Base-by-base conservation (phyloP, 495 filamentous ascomycete species). In the Trichoderma gamsii region DNA sequence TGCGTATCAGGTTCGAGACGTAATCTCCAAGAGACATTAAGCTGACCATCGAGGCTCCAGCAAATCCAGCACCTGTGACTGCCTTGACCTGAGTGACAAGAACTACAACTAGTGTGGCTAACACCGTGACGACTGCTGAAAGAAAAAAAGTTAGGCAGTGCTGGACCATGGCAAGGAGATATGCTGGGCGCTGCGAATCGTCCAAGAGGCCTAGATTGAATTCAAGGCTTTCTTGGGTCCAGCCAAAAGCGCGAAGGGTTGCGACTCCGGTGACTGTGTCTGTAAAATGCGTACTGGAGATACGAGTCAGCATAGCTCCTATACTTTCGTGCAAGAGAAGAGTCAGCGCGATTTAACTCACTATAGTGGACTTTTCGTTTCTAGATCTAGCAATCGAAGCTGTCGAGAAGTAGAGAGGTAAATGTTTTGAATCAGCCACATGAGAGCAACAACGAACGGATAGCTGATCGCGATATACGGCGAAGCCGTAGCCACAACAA, bases 341-440 rank as follows among this genome's bases (percentile, higher is more conserved):
- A n/a, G 38, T 61, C 66, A 18, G 43, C 0, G 16, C 13, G 18
- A 44, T n/a, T 32, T 3, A 41, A 70, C 70, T 65, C 66, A 74
- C 73, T 75, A 75, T 0, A 75, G 68, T 12, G 73, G 73, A 27
- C 69, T 72, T 66, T 75, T 73, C 11, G 73, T 66, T 66, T 75
- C 72, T 6, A 75, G 70, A 43, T 75, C 73, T n/a, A 75, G n/a
- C 35, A 65, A 46, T 15, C 85, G 80, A 11, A 88, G 71, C 69
- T 86, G 85, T 1, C 85, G 79, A 6, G 83, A 85, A 8, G 86
- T 88, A 16, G 82, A 79, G 18, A 88, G 76, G 66, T 88, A 88
- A 43, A 81, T 74, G 67, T 84, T 84, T 70, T 88, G 84, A 4
- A 87, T 76, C 25, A 82, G 27, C 69, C 81, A 87, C 25, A 85